These are phyloP conservation scores for Kluyveromyces nonfermentans DNA, from an alignment of 805 yeast species.

Conservation along the genomic window DNA sequence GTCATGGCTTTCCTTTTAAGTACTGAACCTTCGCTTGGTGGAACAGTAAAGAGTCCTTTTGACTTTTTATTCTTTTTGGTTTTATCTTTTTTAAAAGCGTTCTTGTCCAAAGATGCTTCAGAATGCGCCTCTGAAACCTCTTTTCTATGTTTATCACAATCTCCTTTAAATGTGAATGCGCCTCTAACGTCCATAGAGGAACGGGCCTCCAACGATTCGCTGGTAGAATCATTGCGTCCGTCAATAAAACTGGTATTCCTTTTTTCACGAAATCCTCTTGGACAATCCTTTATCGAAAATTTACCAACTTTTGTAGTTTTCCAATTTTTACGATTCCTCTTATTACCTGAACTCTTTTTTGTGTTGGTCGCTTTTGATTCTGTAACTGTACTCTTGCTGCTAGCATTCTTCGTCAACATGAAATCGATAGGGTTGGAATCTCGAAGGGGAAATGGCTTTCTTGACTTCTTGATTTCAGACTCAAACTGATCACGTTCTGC, in stretches of 20 bases:
- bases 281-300: no score
- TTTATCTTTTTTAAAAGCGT: background rate
- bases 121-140: background rate
- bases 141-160: background rate
- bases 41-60: background rate
- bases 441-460: background rate
- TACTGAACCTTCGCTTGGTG: conserved; percentile 3
- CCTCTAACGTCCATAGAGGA: no score
- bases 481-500: background rate
- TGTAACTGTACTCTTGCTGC: background rate
- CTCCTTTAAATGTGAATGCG: no score
- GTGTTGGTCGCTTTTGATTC: background rate
- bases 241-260: no score
- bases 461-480: background rate
- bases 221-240: no score
- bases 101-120: background rate
- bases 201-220: no score
- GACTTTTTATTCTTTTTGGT: background rate
- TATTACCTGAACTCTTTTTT: background rate
- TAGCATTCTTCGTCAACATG: background rate
- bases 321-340: background rate
- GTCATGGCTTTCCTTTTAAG: conserved; percentile 11
- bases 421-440: background rate
- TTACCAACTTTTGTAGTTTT: no score
- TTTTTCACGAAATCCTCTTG: no score